Evolutionary conservation across 495 filamentous ascomycete genomes (phyloP).

Genomic region (Podospora fimiseda): DNA sequence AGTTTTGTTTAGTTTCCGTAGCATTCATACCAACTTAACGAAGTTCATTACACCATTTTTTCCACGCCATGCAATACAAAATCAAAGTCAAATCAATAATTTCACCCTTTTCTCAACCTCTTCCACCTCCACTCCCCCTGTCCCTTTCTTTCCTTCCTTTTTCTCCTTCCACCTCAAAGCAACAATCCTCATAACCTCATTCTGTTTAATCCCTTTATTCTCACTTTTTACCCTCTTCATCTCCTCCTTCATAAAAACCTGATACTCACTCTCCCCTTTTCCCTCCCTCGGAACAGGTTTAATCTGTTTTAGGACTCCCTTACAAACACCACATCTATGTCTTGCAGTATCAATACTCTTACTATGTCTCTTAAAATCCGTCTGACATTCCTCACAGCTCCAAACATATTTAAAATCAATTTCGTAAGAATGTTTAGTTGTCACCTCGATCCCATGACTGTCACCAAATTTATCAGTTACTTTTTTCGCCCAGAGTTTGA

Average conservation of each 20-base stretch:
- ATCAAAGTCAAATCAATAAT: slow-evolving; percentile 2
- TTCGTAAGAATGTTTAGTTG: slow-evolving; percentile 78
- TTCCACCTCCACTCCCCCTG: slow-evolving; percentile 3
- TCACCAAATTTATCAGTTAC: slow-evolving; percentile 30
- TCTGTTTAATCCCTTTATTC: slow-evolving; percentile 48
- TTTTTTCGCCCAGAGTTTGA: slow-evolving; percentile 62
- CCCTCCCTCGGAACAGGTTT: slow-evolving; percentile 61
- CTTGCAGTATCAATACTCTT: slow-evolving; percentile 66
- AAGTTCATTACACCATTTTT: too few relatives aligned
- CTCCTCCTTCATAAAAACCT: slow-evolving; percentile 60
- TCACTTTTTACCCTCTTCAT: slow-evolving; percentile 50
- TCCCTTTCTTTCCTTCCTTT: slow-evolving; percentile 10
- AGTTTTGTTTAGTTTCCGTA: too few relatives aligned
- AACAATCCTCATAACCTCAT: slow-evolving; percentile 58
- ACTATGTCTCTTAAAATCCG: slow-evolving; percentile 70
- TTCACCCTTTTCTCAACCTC: slow-evolving; percentile 4
- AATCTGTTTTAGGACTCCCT: slow-evolving; percentile 61
- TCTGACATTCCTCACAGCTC: slow-evolving; percentile 63
- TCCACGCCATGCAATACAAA: background rate
- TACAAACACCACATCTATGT: slow-evolving; percentile 66
- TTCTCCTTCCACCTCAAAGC: slow-evolving; percentile 41
- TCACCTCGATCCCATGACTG: slow-evolving; percentile 58
- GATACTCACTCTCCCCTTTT: slow-evolving; percentile 48
- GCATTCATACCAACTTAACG: too few relatives aligned
- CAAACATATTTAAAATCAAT: slow-evolving; percentile 90